phyloP scores from a whole-genome alignment of 768 basidiomycete genomes.

The Termitomyces heimii region DNA sequence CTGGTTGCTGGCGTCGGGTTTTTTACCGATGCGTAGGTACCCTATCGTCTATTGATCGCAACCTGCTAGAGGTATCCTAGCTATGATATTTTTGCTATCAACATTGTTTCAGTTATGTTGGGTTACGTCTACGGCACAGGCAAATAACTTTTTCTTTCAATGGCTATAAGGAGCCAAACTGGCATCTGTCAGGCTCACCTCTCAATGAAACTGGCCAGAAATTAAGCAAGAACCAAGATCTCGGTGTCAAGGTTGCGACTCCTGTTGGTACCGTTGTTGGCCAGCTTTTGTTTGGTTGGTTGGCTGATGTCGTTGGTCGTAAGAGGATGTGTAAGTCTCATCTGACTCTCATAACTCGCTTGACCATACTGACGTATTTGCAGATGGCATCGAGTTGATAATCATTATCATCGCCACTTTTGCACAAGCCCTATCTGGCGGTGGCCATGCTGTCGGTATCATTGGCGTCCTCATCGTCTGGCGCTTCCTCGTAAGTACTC shows the following conservation, averaged over 20 bases:
- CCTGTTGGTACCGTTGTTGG: constrained; percentile 75
- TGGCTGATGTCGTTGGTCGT: constrained; percentile 72
- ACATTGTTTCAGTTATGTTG: constrained; percentile 77
- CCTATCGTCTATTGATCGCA: background rate
- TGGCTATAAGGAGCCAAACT: background rate
- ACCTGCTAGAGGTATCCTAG: constrained; percentile 20
- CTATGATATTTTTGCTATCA: constrained; percentile 89
- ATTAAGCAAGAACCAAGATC: constrained; percentile 57
- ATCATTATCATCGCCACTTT: constrained; percentile 80
- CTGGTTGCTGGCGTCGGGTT: constrained; percentile 76
- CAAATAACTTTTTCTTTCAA: background rate
- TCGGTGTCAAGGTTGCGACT: constrained; percentile 73
- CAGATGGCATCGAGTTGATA: constrained; percentile 70
- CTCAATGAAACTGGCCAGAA: constrained; percentile 20
- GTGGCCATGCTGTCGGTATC: constrained; percentile 59
- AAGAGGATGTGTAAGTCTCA: constrained; percentile 67
- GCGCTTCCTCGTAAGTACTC: constrained; percentile 65
- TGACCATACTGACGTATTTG: background rate
- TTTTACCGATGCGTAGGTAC: constrained; percentile 75
- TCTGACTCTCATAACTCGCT: background rate
- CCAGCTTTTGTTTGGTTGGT: constrained; percentile 75
- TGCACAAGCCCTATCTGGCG: constrained; percentile 76
- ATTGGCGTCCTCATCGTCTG: constrained; percentile 76
- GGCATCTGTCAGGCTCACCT: constrained; percentile 5
- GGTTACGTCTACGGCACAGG: constrained; percentile 32